Percentiles rank a stretch among this genome's conserved stretches.
Evolutionary conservation across 2,329 filamentous ascomycete species (phyloP).

Genomic region (Colletotrichum melonis): DNA sequence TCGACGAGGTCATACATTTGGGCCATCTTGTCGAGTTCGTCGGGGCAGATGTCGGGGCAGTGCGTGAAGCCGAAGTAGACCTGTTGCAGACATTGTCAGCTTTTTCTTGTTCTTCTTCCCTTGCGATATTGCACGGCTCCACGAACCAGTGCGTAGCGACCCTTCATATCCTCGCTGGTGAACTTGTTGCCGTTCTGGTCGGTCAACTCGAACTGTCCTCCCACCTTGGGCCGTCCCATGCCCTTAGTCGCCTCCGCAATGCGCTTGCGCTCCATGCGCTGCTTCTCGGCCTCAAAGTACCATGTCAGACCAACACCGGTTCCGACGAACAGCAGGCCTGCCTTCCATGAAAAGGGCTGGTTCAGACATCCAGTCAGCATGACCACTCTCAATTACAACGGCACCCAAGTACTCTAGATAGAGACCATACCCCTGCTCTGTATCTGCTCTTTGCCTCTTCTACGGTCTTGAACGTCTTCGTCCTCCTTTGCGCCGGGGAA

Average conservation of each 20-base stretch:
- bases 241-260: constrained; percentile 94
- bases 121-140: not conserved
- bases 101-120: too few species aligned
- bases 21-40: constrained; percentile 99
- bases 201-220: constrained; percentile 83
- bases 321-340: constrained; percentile 84
- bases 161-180: constrained; percentile 84
- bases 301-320: constrained; percentile 82
- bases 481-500: constrained; percentile 51
- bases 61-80: constrained; percentile 99
- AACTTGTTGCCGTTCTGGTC: constrained; percentile 86
- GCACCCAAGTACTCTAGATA: not conserved
- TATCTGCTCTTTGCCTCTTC: constrained; percentile 70
- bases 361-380: constrained; percentile 17
- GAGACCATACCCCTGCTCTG: constrained; percentile 61
- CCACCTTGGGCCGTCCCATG: constrained; percentile 91
- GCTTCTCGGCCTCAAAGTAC: constrained; percentile 96
- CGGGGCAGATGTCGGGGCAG: constrained; percentile 98
- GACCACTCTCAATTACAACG: not conserved
- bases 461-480: constrained; percentile 63
- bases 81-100: constrained; percentile 53
- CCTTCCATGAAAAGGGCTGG: constrained; percentile 93
- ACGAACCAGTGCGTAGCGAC: constrained; percentile 82
- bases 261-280: constrained; percentile 87
- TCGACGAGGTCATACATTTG: constrained; percentile 84